These are phyloP conservation scores for Solanum chmielewskii DNA, from an alignment of 257 asterid genomes.

Conservation along the genomic window DNA sequence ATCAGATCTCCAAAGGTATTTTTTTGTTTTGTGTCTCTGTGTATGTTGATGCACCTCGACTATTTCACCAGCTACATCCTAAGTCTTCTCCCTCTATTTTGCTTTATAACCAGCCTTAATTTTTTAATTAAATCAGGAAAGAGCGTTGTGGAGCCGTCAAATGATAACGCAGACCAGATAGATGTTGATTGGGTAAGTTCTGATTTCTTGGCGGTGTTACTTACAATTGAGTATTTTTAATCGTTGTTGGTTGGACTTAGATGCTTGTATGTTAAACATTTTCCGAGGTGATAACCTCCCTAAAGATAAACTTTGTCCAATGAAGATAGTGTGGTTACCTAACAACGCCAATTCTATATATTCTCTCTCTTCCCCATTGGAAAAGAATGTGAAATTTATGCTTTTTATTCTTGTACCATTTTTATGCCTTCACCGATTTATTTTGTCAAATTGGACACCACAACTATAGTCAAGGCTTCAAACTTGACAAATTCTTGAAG, in stretches of 20 bases:
- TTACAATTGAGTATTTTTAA: background rate
- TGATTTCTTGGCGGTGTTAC: background rate
- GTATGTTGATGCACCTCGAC: background rate
- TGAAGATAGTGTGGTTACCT: background rate
- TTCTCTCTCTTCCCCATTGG: background rate
- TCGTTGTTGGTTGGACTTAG: background rate
- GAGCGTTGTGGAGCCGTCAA: background rate
- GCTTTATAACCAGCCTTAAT: background rate
- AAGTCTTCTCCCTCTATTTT: background rate
- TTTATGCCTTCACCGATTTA: background rate
- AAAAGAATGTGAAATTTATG: background rate
- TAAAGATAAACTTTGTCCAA: background rate
- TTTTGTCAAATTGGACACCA: background rate
- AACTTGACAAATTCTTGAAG: background rate
- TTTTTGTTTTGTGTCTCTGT: background rate
- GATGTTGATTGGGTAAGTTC: background rate
- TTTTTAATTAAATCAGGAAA: background rate
- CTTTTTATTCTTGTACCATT: background rate
- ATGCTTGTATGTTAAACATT: background rate
- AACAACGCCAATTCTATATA: background rate
- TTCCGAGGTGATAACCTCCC: background rate
- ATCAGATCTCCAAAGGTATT: background rate
- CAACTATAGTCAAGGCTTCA: background rate
- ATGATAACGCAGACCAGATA: background rate
- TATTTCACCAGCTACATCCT: background rate